Evolutionary conservation across 805 yeast species (phyloP).

Genomic region (Zygoascus flipseniorum): DNA sequence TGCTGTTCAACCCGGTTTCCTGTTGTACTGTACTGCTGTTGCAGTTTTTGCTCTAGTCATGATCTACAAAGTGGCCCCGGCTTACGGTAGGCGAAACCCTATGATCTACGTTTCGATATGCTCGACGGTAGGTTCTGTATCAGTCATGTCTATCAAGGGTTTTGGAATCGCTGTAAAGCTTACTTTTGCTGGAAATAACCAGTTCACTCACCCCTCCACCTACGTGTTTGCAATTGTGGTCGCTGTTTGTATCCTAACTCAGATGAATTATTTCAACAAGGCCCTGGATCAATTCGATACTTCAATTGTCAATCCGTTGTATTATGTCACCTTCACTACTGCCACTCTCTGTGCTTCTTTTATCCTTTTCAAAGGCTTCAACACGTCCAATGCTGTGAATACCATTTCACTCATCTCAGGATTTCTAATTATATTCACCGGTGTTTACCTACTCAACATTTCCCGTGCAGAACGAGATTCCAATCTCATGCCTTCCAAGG

Average conservation of each 20-base stretch:
- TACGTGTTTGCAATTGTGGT: constrained; percentile 74
- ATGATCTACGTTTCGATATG: constrained; percentile 86
- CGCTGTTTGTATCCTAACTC: constrained; percentile 73
- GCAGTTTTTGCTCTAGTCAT: constrained; percentile 60
- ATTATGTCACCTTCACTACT: constrained; percentile 86
- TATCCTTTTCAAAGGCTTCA: constrained; percentile 77
- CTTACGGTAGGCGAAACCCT: constrained; percentile 71
- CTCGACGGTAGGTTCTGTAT: constrained; percentile 81
- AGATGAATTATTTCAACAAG: constrained; percentile 90
- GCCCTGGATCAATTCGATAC: constrained; percentile 92
- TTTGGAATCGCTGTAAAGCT: constrained; percentile 86
- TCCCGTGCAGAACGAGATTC: constrained; percentile 42
- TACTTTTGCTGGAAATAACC: constrained; percentile 78
- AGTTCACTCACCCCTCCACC: constrained; percentile 76
- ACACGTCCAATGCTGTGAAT: constrained; percentile 71
- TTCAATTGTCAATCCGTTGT: constrained; percentile 82
- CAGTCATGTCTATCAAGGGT: constrained; percentile 88
- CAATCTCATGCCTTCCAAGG: constrained; percentile 38
- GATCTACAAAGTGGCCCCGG: constrained; percentile 79
- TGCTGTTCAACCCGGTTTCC: constrained; percentile 66
- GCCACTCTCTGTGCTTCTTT: constrained; percentile 81
- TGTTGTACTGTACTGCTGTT: constrained; percentile 58
- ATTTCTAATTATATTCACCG: constrained; percentile 76
- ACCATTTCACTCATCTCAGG: constrained; percentile 77
- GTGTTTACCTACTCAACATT: constrained; percentile 75